Conservation (phyloP, 352 stramenopile genomes). For the Pythium sukuiense region DNA sequence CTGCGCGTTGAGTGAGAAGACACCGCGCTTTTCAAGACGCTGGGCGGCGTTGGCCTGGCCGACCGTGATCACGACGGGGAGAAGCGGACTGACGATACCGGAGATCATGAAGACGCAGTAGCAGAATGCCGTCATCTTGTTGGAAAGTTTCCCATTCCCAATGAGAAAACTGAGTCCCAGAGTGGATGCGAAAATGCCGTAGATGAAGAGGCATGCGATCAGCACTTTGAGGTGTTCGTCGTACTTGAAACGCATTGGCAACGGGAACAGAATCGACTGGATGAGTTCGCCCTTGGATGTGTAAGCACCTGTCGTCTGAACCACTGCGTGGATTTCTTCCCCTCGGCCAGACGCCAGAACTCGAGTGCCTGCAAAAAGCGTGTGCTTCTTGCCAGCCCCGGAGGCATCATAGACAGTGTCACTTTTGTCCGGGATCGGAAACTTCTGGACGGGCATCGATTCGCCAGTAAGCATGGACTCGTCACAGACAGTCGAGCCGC, state of each 20-base stretch:
- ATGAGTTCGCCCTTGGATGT: slow-evolving; percentile 88
- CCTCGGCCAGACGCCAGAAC: slow-evolving; percentile 54
- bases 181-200: slow-evolving; percentile 66
- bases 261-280: slow-evolving; percentile 82
- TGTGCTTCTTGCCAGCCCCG: slow-evolving; percentile 79
- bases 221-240: slow-evolving; percentile 87
- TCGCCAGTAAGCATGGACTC: slow-evolving; percentile 80
- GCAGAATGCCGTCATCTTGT: slow-evolving; percentile 65
- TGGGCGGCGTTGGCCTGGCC: slow-evolving; percentile 84
- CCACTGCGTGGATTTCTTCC: slow-evolving; percentile 72
- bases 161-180: slow-evolving; percentile 75
- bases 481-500: slow-evolving; percentile 43
- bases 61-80: slow-evolving; percentile 89
- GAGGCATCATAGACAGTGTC: slow-evolving; percentile 49
- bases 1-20: slow-evolving; percentile 83
- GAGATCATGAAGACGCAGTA: slow-evolving; percentile 85
- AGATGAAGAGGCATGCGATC: slow-evolving; percentile 71
- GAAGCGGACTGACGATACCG: slow-evolving; percentile 74
- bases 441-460: slow-evolving; percentile 89
- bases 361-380: slow-evolving; percentile 83
- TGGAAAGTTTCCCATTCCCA: slow-evolving; percentile 61
- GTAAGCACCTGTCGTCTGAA: slow-evolving; percentile 79
- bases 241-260: slow-evolving; percentile 91
- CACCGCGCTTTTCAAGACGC: slow-evolving; percentile 64
- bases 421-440: slow-evolving; percentile 51